Evolutionary conservation across 495 filamentous ascomycete genomes (phyloP).

Genomic region (Physcia stellaris): DNA sequence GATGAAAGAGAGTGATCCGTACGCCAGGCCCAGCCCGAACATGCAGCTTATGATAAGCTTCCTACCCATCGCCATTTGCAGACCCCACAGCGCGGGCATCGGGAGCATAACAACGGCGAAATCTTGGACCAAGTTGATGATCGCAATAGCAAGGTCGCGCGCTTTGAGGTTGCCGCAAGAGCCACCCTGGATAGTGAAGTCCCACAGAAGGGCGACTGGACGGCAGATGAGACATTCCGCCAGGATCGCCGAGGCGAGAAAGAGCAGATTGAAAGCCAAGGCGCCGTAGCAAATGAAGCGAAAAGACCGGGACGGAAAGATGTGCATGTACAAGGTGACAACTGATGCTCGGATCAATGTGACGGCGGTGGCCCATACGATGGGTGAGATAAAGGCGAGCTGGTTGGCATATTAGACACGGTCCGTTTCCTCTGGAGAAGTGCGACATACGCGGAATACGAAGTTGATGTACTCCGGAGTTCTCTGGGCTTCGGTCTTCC

Average conservation of each 20-base stretch:
- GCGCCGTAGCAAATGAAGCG: conserved; percentile 22
- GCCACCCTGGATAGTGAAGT: conserved; percentile 13
- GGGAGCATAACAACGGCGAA: conserved; percentile 26
- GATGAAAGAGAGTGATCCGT: background rate
- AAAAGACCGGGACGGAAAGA: conserved; percentile 21
- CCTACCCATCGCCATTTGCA: conserved; percentile 24
- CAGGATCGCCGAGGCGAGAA: conserved; percentile 13
- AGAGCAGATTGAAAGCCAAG: conserved; percentile 8
- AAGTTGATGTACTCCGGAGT: no score
- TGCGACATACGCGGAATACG: no score
- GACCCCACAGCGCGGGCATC: conserved; percentile 30
- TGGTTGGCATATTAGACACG: background rate
- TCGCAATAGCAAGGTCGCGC: conserved; percentile 21
- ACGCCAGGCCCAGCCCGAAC: conserved; percentile 14
- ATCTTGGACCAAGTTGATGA: conserved; percentile 23
- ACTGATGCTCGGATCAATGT: conserved; percentile 26
- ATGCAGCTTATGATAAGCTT: conserved; percentile 16
- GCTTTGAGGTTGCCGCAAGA: conserved; percentile 19
- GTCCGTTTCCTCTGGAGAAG: background rate
- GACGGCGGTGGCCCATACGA: conserved; percentile 16
- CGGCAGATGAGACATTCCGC: conserved; percentile 22
- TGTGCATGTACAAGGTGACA: conserved; percentile 30
- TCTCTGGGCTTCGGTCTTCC: no score
- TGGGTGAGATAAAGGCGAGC: conserved; percentile 8
- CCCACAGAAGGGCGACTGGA: conserved; percentile 21